Conservation (phyloP, 2,329 filamentous ascomycete species). For the Talaromyces islandicus region DNA sequence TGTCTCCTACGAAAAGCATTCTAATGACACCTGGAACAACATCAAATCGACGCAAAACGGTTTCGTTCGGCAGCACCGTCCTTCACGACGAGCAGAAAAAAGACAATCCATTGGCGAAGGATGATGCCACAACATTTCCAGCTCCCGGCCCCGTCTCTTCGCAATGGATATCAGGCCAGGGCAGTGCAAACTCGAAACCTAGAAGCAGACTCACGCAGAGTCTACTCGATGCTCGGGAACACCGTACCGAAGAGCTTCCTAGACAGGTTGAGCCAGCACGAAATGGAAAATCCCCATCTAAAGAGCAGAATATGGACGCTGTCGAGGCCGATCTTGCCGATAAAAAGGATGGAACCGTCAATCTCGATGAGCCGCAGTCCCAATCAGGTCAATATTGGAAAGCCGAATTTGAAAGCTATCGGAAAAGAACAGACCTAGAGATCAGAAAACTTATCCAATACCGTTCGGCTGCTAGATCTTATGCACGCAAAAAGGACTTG, state of each 20-base stretch:
- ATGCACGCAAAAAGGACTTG: slow-evolving; percentile 53
- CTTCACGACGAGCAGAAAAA: slow-evolving; percentile 52
- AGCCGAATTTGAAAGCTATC: slow-evolving; percentile 54
- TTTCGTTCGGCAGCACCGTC: slow-evolving; percentile 55
- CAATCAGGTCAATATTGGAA: slow-evolving; percentile 59
- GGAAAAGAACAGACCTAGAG: slow-evolving; percentile 52
- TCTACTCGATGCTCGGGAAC: slow-evolving; percentile 33
- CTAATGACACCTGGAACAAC: slow-evolving; percentile 58
- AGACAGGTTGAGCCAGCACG: slow-evolving; percentile 18
- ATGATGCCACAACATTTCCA: slow-evolving; percentile 42
- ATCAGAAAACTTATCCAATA: slow-evolving; percentile 57
- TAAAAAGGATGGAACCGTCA: slow-evolving; percentile 45
- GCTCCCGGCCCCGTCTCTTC: slow-evolving; percentile 42
- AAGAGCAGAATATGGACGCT: slow-evolving; percentile 10
- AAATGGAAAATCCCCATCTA: slow-evolving; percentile 11
- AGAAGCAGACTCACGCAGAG: slow-evolving; percentile 37
- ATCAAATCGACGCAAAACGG: slow-evolving; percentile 52
- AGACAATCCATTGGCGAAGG: slow-evolving; percentile 36
- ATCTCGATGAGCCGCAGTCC: slow-evolving; percentile 50
- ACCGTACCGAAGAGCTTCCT: slow-evolving; percentile 13
- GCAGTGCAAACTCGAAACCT: slow-evolving; percentile 27
- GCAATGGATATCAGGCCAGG: slow-evolving; percentile 32
- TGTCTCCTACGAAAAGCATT: slow-evolving; percentile 56
- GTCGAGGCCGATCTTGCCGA: slow-evolving; percentile 19
- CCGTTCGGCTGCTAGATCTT: slow-evolving; percentile 53